phyloP scores from a whole-genome alignment of 306 rosid genomes.

The Casuarina glauca region DNA sequence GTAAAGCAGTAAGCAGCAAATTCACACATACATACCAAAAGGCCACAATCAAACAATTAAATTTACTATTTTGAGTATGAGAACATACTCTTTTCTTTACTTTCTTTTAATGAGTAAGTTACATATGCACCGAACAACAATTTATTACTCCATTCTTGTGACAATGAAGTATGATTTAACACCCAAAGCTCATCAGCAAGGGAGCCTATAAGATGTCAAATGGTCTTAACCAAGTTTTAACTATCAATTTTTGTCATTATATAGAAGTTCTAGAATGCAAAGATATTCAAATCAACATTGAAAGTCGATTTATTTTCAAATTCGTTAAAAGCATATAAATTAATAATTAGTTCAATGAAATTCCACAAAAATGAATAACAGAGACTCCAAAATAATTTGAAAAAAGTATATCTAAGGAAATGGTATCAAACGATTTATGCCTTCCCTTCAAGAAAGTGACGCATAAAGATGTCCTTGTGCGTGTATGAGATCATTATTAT shows the following conservation, averaged over 20 bases:
- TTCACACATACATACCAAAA: conserved; percentile 10
- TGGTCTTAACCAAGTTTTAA: neutral
- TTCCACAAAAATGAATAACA: neutral
- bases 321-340: neutral
- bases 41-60: conserved; percentile 14
- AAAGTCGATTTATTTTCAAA: neutral
- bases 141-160: neutral
- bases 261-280: neutral
- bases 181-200: neutral
- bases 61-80: conserved; percentile 7
- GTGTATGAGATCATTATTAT: neutral
- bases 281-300: neutral
- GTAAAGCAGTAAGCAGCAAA: conserved; percentile 19
- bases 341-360: neutral
- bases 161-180: neutral
- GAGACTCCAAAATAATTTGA: neutral
- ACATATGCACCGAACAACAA: neutral
- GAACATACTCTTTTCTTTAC: neutral
- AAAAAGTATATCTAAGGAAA: neutral
- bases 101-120: neutral
- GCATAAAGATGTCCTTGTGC: neutral
- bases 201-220: neutral
- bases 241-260: neutral
- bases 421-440: neutral
- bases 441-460: neutral